Evolutionary conservation across 2,329 filamentous ascomycete species (phyloP).

Genomic region (Apiospora sp.): DNA sequence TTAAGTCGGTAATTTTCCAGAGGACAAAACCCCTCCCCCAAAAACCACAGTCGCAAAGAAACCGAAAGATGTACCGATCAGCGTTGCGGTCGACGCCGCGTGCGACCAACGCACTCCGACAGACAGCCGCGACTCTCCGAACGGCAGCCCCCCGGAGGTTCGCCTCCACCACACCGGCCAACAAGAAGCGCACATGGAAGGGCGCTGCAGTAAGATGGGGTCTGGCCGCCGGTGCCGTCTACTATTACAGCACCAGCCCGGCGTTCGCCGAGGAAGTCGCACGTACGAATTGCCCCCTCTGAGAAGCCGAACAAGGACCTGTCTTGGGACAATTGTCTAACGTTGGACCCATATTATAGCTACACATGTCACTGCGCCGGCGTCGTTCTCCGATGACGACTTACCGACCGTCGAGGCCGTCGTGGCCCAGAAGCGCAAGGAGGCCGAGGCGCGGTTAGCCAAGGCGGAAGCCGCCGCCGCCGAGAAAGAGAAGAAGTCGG

Average conservation of each 20-base stretch:
- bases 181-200: conserved; percentile 84
- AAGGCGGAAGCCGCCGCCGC: conserved; percentile 37
- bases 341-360: conserved; percentile 2
- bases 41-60: neutral
- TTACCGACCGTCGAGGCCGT: conserved; percentile 73
- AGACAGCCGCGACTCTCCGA: conserved; percentile 43
- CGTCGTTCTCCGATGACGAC: conserved; percentile 63
- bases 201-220: conserved; percentile 76
- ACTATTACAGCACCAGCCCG: conserved; percentile 92
- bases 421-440: conserved; percentile 67
- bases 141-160: conserved; percentile 55
- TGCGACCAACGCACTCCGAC: conserved; percentile 52
- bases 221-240: conserved; percentile 77
- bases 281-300: conserved; percentile 61
- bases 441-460: conserved; percentile 48
- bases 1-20: neutral
- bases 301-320: neutral
- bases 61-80: conserved; percentile 58
- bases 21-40: neutral
- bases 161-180: conserved; percentile 62
- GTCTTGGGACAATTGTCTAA: conserved; percentile 18
- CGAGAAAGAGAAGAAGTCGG: conserved; percentile 38
- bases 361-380: conserved; percentile 48
- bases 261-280: conserved; percentile 84
- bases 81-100: conserved; percentile 58